Evolutionary conservation across 2,329 filamentous ascomycete species (phyloP), one percentile per base, ranked within the genome.

Genomic region (Venturia pyrina): DNA sequence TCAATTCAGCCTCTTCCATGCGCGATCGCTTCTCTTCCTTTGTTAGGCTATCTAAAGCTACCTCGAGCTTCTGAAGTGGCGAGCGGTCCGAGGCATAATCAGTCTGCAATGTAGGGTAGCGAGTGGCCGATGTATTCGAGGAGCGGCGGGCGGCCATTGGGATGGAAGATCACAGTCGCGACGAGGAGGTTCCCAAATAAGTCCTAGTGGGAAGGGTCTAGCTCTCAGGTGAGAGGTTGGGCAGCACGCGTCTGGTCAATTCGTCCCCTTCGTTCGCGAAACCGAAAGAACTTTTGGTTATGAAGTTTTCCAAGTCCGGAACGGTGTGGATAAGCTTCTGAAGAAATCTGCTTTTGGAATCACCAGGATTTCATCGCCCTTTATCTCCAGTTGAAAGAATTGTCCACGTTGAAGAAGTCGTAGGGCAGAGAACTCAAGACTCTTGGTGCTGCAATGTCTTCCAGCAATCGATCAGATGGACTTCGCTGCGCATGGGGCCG

Each of bases 11-110:
- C 71, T 93, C 89, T 73, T 92, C 85, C 5, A 93, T 86, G 60
- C 91, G 85, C 10, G 92, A 91, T 69, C 93, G 85, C 76, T 96
- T 96, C 77, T 97, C 93, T 78, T 97, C 93, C 76, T 97, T 98
- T 75, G 90, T 96, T 76, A 97, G 40, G 76, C 64, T 59, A 32
- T 89, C 89, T 72, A 98, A 83, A 72, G 91, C 95, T 73, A 90
- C 86, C 80, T 99, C 93, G 70, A 99, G 85, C 79, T 89, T 95
- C 77, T 99, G 93, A 64, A 99, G 83, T 64, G 96, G 95, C 69
- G 93, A 98, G 72, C 90, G 87, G 74, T 96, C 89, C 66, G 88
- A 83, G 72, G 93, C 90, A 77, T 90, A 85, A 65, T 82, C 80
- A 67, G n/a, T 32, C 13, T 7, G 46, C 19, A 40, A 21, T 17